These are phyloP conservation scores for Cyclostephanos tholiformis DNA, from an alignment of 108 stramenopile genomes.

Conservation along the genomic window DNA sequence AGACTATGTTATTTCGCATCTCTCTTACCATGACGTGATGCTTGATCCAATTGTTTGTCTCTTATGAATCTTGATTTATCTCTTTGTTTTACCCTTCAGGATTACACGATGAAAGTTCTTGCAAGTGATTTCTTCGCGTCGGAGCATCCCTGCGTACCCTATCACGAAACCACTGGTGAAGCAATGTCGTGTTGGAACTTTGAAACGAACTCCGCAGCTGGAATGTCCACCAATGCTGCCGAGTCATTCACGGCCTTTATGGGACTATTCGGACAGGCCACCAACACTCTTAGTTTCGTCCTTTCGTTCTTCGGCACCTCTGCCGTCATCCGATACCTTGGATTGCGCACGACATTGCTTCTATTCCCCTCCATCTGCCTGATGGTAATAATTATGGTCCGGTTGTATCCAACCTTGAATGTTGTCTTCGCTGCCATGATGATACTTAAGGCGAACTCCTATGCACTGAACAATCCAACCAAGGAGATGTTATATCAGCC, in stretches of 20 bases:
- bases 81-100: conserved; percentile 29
- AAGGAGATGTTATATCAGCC: conserved; percentile 98
- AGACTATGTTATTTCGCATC: neutral
- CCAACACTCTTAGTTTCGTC: conserved; percentile 91
- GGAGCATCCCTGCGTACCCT: conserved; percentile 76
- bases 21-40: neutral
- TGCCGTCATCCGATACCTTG: conserved; percentile 93
- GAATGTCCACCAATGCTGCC: conserved; percentile 75
- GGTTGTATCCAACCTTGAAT: conserved; percentile 80
- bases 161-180: conserved; percentile 46
- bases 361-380: conserved; percentile 92
- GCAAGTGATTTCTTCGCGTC: conserved; percentile 86
- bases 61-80: neutral
- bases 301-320: conserved; percentile 94
- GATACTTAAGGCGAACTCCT: conserved; percentile 93
- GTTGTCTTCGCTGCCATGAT: conserved; percentile 97
- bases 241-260: conserved; percentile 92
- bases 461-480: conserved; percentile 97
- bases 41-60: neutral
- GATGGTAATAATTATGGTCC: conserved; percentile 82
- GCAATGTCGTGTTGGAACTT: conserved; percentile 76
- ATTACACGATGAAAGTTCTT: conserved; percentile 96
- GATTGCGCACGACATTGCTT: conserved; percentile 86
- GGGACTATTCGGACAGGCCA: conserved; percentile 96
- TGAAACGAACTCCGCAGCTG: conserved; percentile 62